Percentiles rank a stretch among this genome's conserved stretches.
Conservation (phyloP, 1,284 basidiomycete species). For the Melampsora americana region DNA sequence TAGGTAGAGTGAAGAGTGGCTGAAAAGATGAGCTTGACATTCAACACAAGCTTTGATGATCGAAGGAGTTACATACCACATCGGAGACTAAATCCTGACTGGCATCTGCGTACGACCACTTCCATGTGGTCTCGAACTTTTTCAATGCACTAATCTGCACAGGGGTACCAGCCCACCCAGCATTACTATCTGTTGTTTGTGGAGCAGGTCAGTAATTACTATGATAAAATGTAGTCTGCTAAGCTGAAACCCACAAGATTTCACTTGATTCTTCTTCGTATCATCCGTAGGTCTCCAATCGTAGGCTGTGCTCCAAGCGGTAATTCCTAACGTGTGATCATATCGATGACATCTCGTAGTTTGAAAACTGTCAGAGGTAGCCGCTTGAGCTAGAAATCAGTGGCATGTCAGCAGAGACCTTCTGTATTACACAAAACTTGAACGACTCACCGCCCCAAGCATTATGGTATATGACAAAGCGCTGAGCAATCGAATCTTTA, state of each 20-base stretch:
- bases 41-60: background rate
- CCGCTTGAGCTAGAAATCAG: background rate
- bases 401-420: background rate
- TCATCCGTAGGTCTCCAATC: background rate
- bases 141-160: background rate
- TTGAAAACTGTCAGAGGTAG: background rate
- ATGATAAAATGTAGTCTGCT: background rate
- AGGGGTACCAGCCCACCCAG: background rate
- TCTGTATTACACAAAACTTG: background rate
- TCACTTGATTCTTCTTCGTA: background rate
- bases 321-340: background rate
- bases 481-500: background rate
- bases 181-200: background rate
- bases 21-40: background rate
- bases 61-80: background rate
- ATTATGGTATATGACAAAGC: background rate
- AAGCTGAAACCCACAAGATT: background rate
- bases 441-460: conserved; percentile 3
- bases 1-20: background rate
- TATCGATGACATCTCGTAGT: background rate
- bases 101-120: background rate
- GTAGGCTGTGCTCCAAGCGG: background rate
- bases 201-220: background rate
- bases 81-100: background rate
- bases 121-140: background rate